Conservation (phyloP, 2,329 filamentous ascomycete species). For the Verticillium dahliae region DNA sequence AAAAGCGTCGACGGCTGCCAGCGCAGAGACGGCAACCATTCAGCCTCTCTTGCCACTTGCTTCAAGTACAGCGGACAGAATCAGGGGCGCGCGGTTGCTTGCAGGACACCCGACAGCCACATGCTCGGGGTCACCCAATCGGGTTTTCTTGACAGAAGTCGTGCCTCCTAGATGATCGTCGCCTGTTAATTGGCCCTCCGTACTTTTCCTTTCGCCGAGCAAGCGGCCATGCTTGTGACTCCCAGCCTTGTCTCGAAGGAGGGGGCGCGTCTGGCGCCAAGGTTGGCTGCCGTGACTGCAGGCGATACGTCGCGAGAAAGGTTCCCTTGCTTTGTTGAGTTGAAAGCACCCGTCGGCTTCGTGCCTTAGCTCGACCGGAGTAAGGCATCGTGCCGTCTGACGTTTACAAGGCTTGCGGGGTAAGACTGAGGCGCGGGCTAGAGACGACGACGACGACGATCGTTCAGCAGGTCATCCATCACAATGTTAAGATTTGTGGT, state of each 20-base stretch:
- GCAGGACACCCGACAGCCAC: background rate
- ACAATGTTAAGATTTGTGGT: no score
- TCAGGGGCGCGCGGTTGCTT: background rate
- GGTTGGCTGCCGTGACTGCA: background rate
- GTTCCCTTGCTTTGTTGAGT: background rate
- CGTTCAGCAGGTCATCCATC: no score
- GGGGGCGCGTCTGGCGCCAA: background rate
- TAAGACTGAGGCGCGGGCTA: no score
- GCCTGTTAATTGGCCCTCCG: background rate
- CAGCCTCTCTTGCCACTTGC: background rate
- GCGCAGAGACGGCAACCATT: background rate
- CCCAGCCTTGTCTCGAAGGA: background rate
- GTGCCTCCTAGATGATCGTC: background rate
- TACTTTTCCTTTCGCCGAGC: background rate
- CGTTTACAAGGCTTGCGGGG: no score
- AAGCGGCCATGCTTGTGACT: conserved; percentile 2
- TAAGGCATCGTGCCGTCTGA: no score
- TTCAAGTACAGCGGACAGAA: background rate
- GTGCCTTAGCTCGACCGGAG: background rate
- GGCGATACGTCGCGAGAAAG: background rate
- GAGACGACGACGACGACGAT: no score
- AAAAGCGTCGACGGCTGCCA: background rate
- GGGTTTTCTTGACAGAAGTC: background rate
- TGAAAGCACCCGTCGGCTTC: background rate
- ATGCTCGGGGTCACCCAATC: background rate